Evolutionary conservation across 805 yeast genomes (phyloP).

Genomic region (Hanseniaspora meyeri): DNA sequence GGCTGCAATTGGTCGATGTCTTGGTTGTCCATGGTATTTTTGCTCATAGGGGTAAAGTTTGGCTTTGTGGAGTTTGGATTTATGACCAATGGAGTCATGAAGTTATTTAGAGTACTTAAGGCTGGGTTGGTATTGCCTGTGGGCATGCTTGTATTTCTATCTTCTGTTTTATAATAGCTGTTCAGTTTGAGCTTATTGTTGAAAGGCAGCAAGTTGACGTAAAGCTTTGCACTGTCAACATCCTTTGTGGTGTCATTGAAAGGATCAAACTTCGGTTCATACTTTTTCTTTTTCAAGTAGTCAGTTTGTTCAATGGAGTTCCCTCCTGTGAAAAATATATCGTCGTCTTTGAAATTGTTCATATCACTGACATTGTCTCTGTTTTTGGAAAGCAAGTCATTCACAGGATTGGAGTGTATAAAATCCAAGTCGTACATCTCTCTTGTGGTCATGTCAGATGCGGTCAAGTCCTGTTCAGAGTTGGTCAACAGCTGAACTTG

Average conservation of each 20-base stretch:
- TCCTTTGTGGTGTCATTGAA: slow-evolving; percentile 1
- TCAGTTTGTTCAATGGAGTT: slow-evolving; percentile 8
- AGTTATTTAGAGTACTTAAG: neutral
- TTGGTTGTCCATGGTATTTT: slow-evolving; percentile 28
- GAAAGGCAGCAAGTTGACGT: slow-evolving; percentile 9
- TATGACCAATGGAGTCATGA: slow-evolving; percentile 32
- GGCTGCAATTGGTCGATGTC: slow-evolving; percentile 32
- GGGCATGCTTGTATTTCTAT: neutral
- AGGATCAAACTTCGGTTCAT: slow-evolving; percentile 11
- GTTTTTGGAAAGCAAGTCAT: neutral
- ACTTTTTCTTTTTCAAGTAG: slow-evolving; percentile 7
- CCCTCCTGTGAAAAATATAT: slow-evolving; percentile 10
- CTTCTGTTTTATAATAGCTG: neutral
- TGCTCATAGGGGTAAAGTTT: slow-evolving; percentile 1
- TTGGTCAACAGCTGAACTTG: slow-evolving; percentile 44
- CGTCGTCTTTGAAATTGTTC: neutral
- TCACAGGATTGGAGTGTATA: slow-evolving; percentile 5
- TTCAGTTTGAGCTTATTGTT: neutral
- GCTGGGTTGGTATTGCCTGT: neutral
- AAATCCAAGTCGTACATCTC: slow-evolving; percentile 9
- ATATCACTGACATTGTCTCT: neutral
- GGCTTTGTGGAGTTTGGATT: slow-evolving; percentile 42
- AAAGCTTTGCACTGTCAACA: slow-evolving; percentile 17
- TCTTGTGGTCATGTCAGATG: neutral
- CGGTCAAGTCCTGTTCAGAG: slow-evolving; percentile 32